These are phyloP conservation scores for Salix exigua DNA, from an alignment of 345 rosid genomes.

Conservation along the genomic window DNA sequence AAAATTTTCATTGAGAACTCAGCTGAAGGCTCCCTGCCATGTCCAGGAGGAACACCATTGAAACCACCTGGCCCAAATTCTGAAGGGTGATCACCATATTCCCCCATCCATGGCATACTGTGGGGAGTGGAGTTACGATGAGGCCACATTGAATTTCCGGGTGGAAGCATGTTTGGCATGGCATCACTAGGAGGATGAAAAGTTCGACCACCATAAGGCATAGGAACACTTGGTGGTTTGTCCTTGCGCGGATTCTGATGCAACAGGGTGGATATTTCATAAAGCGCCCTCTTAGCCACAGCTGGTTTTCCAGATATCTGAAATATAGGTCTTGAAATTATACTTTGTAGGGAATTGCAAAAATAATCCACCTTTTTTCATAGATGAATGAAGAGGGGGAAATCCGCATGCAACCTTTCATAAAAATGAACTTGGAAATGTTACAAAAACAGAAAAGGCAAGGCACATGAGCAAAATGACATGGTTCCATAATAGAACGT, in stretches of 20 bases:
- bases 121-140: conserved; percentile 26
- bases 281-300: conserved; percentile 51
- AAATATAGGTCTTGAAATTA: conserved; percentile 26
- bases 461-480: background rate
- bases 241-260: conserved; percentile 57
- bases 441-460: background rate
- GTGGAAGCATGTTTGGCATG: conserved; percentile 26
- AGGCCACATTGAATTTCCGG: conserved; percentile 34
- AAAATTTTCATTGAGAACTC: conserved; percentile 58
- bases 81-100: conserved; percentile 25
- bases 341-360: conserved; percentile 5
- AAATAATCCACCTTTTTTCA: background rate
- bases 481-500: background rate
- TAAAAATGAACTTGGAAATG: background rate
- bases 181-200: conserved; percentile 31
- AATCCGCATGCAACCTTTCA: conserved; percentile 6
- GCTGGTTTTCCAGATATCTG: conserved; percentile 57
- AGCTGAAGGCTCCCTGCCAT: conserved; percentile 39
- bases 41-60: conserved; percentile 33
- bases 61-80: conserved; percentile 34
- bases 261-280: conserved; percentile 46
- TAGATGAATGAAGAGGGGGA: background rate
- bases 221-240: conserved; percentile 33
- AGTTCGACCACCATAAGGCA: conserved; percentile 30
- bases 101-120: conserved; percentile 34